Conservation (phyloP, 441 rosid genomes). For the Brassica hybrid region DNA sequence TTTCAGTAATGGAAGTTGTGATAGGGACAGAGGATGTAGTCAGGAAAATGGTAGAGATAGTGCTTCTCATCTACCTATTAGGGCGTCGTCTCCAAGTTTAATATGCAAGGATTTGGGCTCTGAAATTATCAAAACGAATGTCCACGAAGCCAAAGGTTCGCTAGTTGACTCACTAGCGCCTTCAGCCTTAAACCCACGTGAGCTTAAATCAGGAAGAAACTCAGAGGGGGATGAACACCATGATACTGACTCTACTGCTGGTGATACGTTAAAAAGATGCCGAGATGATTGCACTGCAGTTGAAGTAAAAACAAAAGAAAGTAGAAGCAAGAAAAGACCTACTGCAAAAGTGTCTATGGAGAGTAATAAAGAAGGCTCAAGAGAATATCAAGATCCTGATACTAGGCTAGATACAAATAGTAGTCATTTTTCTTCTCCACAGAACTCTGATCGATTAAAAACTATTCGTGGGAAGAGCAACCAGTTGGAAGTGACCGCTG, state of each 20-base stretch:
- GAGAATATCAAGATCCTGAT: conserved; percentile 48
- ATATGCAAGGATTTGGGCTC: conserved; percentile 75
- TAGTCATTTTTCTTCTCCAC: conserved; percentile 46
- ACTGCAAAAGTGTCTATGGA: conserved; percentile 45
- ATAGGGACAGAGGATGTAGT: conserved; percentile 53
- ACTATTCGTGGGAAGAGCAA: conserved; percentile 46
- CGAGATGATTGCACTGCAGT: conserved; percentile 48
- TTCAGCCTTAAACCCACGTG: conserved; percentile 64
- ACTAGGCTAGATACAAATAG: conserved; percentile 47
- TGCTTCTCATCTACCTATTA: conserved; percentile 39
- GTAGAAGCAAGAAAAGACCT: conserved; percentile 54
- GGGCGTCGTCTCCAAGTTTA: conserved; percentile 72
- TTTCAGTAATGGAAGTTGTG: conserved; percentile 49
- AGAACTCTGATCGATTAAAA: conserved; percentile 44
- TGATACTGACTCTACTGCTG: conserved; percentile 48
- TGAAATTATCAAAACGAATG: conserved; percentile 55
- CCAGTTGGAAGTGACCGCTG: conserved; percentile 49
- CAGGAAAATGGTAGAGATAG: conserved; percentile 56
- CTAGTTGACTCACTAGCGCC: conserved; percentile 87
- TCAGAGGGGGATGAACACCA: conserved; percentile 50
- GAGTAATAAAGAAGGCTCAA: conserved; percentile 52
- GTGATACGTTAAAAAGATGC: conserved; percentile 53
- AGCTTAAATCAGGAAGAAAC: conserved; percentile 49
- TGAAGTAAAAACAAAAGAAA: conserved; percentile 52
- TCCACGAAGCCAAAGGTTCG: conserved; percentile 69